These are phyloP conservation scores for Hypomontagnella monticulosa DNA, from an alignment of 495 filamentous ascomycete species.

Conservation along the genomic window DNA sequence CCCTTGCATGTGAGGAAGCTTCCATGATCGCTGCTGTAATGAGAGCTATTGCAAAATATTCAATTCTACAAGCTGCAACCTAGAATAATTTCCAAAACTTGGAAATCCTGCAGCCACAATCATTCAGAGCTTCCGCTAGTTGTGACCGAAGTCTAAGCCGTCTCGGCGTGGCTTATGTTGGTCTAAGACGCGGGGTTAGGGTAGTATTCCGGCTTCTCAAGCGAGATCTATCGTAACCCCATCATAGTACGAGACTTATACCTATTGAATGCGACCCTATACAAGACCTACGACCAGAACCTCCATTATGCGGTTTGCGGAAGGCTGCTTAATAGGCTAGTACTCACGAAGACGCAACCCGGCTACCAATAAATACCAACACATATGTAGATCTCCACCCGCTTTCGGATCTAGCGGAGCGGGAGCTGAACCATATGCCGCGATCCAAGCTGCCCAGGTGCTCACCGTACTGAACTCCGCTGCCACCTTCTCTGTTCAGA, in stretches of 20 bases:
- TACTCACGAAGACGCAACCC: background rate
- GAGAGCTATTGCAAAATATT: too few species aligned
- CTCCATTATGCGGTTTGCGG: background rate
- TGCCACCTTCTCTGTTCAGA: slow-evolving; percentile 35
- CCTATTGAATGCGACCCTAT: background rate
- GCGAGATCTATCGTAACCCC: slow-evolving; percentile 12
- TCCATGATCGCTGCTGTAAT: too few species aligned
- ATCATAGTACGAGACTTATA: background rate
- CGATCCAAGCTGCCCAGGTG: background rate
- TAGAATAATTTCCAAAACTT: too few species aligned
- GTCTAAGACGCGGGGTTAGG: too few species aligned
- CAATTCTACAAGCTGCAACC: too few species aligned
- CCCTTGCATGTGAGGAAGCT: too few species aligned
- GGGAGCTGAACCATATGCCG: background rate
- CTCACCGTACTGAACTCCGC: background rate
- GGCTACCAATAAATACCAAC: background rate
- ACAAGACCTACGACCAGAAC: too few species aligned
- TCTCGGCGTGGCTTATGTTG: too few species aligned
- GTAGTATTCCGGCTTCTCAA: slow-evolving; percentile 5
- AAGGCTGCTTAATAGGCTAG: background rate
- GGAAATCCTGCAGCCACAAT: too few species aligned
- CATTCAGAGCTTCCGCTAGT: too few species aligned
- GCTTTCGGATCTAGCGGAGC: slow-evolving; percentile 2
- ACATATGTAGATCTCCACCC: slow-evolving; percentile 4
- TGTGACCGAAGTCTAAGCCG: too few species aligned